These are phyloP conservation scores for Skeletonema potamos DNA, from an alignment of 108 stramenopile species.

Conservation along the genomic window DNA sequence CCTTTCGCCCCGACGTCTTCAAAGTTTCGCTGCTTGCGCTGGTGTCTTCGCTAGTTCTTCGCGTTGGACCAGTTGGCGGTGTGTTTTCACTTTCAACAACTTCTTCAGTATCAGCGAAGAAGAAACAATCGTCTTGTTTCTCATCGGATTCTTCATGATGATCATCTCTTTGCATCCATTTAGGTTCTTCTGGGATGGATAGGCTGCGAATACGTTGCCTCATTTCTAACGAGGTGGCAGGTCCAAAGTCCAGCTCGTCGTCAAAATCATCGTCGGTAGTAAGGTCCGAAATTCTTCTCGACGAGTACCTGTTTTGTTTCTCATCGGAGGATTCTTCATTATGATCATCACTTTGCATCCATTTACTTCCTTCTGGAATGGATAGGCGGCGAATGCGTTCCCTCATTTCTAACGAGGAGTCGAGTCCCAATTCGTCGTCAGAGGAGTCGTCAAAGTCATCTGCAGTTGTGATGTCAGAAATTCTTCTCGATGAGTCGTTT, in stretches of 20 bases:
- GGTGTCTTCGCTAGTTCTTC: background rate
- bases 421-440: background rate
- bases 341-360: background rate
- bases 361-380: background rate
- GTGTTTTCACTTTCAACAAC: background rate
- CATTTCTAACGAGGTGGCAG: background rate
- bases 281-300: too few relatives aligned
- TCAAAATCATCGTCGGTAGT: too few relatives aligned
- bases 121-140: background rate
- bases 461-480: background rate
- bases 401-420: background rate
- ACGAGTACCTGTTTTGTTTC: background rate
- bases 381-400: background rate
- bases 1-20: background rate
- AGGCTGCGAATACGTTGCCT: background rate
- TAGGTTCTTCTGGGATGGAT: background rate
- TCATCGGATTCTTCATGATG: background rate
- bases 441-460: background rate
- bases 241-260: background rate
- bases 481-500: background rate
- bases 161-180: background rate
- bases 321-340: background rate
- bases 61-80: background rate
- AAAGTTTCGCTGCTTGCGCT: background rate
- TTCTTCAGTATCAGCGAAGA: background rate